Conservation (phyloP, 208 protist genomes). For the Crithidia sp. region DNA sequence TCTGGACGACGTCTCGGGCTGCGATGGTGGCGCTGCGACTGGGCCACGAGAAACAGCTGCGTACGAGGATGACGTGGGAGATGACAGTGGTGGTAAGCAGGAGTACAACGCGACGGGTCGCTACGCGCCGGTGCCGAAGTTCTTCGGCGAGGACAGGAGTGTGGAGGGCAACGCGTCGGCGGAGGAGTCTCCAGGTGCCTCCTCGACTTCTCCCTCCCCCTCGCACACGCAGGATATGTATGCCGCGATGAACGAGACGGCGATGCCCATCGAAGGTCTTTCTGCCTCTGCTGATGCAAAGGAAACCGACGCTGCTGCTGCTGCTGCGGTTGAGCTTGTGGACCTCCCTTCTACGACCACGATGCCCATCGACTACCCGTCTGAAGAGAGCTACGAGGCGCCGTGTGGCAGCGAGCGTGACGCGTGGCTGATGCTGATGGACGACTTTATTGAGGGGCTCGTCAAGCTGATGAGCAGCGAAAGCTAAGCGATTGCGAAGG, state of each 20-base stretch:
- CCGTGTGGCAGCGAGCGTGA: constrained; percentile 28
- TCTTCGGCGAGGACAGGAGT: constrained; percentile 2
- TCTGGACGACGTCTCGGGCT: constrained; percentile 1
- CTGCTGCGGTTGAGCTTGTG: not conserved
- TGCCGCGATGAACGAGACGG: not conserved
- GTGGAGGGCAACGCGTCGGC: not conserved
- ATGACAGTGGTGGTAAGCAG: not conserved
- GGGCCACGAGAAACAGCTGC: not conserved
- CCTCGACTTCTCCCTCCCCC: not conserved
- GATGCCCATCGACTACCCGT: not conserved
- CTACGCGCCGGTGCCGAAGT: constrained; percentile 23
- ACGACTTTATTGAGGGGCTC: constrained; percentile 30
- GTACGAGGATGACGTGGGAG: not conserved
- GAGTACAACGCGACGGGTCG: constrained; percentile 21
- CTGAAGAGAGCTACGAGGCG: constrained; percentile 23
- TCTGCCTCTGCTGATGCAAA: too few species aligned
- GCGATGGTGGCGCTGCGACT: not conserved
- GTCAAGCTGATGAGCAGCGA: constrained; percentile 19
- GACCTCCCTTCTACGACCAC: too few species aligned
- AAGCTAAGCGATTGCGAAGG: not conserved
- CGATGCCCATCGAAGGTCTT: not conserved
- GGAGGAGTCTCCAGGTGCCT: not conserved
- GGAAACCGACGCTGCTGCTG: not conserved
- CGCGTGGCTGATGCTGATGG: constrained; percentile 30
- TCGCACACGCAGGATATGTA: not conserved